A percentile compares a stretch with the other conserved stretches of the same genome.
phyloP scores from a whole-genome alignment of 2,329 filamentous ascomycete species.

The Sporothrix euskadiensis region DNA sequence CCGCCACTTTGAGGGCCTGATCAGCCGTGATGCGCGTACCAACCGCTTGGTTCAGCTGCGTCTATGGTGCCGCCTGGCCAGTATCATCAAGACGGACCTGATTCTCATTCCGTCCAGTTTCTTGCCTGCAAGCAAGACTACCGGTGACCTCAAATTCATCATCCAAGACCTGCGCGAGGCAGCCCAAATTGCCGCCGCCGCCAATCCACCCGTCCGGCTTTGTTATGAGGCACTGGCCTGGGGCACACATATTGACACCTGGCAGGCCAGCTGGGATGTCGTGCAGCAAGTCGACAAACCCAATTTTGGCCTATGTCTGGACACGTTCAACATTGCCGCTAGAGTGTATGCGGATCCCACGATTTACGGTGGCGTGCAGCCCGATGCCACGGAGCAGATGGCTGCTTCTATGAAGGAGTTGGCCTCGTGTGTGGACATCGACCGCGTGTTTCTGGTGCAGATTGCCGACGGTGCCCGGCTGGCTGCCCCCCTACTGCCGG shows the following conservation, averaged over 20 bases:
- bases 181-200: slow-evolving; percentile 59
- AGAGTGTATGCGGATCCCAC: slow-evolving; percentile 59
- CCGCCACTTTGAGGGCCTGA: slow-evolving; percentile 62
- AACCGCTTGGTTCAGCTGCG: slow-evolving; percentile 55
- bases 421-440: slow-evolving; percentile 47
- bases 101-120: slow-evolving; percentile 65
- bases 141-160: slow-evolving; percentile 49
- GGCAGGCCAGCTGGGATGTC: slow-evolving; percentile 60
- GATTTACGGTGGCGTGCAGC: slow-evolving; percentile 44
- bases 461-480: slow-evolving; percentile 62
- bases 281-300: slow-evolving; percentile 53
- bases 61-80: slow-evolving; percentile 60
- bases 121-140: slow-evolving; percentile 41
- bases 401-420: slow-evolving; percentile 49
- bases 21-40: slow-evolving; percentile 51
- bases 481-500: slow-evolving; percentile 48
- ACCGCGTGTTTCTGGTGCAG: slow-evolving; percentile 64
- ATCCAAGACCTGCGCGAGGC: slow-evolving; percentile 54
- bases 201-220: slow-evolving; percentile 53
- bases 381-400: slow-evolving; percentile 50
- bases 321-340: slow-evolving; percentile 64
- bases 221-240: slow-evolving; percentile 63
- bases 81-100: slow-evolving; percentile 58
- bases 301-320: slow-evolving; percentile 63
- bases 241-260: slow-evolving; percentile 60